A percentile compares a stretch with the other conserved stretches of the same genome.
phyloP scores from a whole-genome alignment of 2,329 filamentous ascomycete genomes.

The Ascosphaera aggregata region DNA sequence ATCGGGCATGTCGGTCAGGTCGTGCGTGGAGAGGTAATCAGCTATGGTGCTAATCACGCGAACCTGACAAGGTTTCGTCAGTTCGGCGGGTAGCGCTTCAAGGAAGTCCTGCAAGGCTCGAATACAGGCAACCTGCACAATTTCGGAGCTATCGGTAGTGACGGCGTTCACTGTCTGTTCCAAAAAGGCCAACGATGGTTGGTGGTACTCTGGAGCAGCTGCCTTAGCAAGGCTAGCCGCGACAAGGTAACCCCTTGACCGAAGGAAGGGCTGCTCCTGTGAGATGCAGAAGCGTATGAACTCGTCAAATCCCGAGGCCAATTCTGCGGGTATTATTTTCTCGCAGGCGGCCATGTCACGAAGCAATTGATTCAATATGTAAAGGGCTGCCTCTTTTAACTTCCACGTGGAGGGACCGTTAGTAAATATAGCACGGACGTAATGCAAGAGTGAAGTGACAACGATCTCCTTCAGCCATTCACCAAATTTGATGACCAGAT shows the following conservation, averaged over 20 bases:
- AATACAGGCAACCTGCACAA: constrained; percentile 81
- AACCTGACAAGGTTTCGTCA: constrained; percentile 34
- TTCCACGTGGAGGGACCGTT: constrained; percentile 28
- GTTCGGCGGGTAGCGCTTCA: constrained; percentile 25
- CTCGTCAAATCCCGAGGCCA: constrained; percentile 52
- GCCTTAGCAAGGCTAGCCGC: constrained; percentile 57
- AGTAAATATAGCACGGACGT: background rate
- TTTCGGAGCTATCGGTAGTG: constrained; percentile 51
- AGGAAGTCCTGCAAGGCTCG: constrained; percentile 56
- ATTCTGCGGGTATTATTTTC: constrained; percentile 43
- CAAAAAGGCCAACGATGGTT: constrained; percentile 15
- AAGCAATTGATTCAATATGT: constrained; percentile 61
- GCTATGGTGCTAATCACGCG: constrained; percentile 37
- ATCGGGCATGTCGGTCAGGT: constrained; percentile 62
- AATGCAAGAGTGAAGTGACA: constrained; percentile 19
- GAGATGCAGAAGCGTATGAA: constrained; percentile 58
- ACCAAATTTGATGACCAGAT: constrained; percentile 75
- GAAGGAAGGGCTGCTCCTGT: constrained; percentile 48
- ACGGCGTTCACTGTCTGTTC: constrained; percentile 51
- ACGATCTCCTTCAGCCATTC: constrained; percentile 65
- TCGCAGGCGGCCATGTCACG: constrained; percentile 62
- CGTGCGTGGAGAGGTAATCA: constrained; percentile 55
- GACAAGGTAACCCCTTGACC: constrained; percentile 69
- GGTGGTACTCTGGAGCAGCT: constrained; percentile 30
- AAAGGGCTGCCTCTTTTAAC: constrained; percentile 58